phyloP scores from a whole-genome alignment of 2,329 filamentous ascomycete species.

The Sclerotinia borealis region DNA sequence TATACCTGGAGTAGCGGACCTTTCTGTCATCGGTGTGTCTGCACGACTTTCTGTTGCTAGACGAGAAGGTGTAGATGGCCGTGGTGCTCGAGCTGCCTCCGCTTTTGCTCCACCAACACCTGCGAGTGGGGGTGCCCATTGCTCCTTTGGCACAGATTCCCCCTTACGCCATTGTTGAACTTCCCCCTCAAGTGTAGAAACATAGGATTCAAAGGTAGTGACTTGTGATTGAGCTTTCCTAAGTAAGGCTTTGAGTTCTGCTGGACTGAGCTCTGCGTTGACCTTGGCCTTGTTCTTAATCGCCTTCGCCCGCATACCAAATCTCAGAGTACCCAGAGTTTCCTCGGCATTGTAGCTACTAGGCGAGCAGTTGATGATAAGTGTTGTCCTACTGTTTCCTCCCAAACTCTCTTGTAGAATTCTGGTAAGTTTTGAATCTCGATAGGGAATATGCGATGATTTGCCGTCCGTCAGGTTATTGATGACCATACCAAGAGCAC shows the following conservation, averaged over 20 bases:
- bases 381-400: constrained; percentile 95
- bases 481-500: constrained; percentile 97
- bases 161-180: constrained; percentile 82
- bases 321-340: constrained; percentile 84
- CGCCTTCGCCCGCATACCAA: constrained; percentile 92
- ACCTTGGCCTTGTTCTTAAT: constrained; percentile 99
- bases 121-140: constrained; percentile 67
- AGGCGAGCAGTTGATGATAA: constrained; percentile 99
- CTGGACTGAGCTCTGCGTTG: constrained; percentile 93
- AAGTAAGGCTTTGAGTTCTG: constrained; percentile 87
- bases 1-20: constrained; percentile 79
- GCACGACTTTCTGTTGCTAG: constrained; percentile 51
- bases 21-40: constrained; percentile 67
- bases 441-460: constrained; percentile 91
- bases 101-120: constrained; percentile 47
- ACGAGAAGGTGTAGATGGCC: constrained; percentile 55
- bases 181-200: constrained; percentile 76
- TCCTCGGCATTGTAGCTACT: constrained; percentile 97
- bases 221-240: constrained; percentile 89
- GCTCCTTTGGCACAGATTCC: constrained; percentile 81
- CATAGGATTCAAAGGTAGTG: constrained; percentile 82
- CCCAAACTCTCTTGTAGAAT: constrained; percentile 96
- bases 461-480: constrained; percentile 95
- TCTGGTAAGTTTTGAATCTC: constrained; percentile 95
- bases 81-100: constrained; percentile 39